Evolutionary conservation across 2,329 filamentous ascomycete genomes (phyloP).

Genomic region (Fusarium tricinctum): DNA sequence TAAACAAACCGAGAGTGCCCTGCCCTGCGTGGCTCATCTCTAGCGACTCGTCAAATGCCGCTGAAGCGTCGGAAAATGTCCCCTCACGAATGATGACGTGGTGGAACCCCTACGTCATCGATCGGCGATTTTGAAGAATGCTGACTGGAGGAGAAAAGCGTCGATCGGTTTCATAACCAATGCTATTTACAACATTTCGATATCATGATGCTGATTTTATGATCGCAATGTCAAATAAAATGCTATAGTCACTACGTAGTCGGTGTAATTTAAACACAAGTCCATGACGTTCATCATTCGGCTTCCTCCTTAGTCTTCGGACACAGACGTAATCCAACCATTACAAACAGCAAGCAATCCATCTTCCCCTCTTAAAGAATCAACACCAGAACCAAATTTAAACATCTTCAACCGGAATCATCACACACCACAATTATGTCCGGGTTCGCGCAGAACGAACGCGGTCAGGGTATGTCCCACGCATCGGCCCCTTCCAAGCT

Average conservation of each 20-base stretch:
- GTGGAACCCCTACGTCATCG: slow-evolving; percentile 19
- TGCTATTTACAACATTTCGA: not conserved
- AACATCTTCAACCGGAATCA: not conserved
- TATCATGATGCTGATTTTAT: slow-evolving; percentile 2
- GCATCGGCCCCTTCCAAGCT: slow-evolving; percentile 42
- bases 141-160: not conserved
- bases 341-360: not conserved
- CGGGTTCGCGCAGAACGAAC: slow-evolving; percentile 20
- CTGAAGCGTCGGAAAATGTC: not conserved
- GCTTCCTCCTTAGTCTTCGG: not conserved
- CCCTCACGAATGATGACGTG: not conserved
- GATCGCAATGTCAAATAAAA: not conserved
- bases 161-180: not conserved
- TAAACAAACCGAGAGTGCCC: too few relatives aligned
- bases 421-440: slow-evolving; percentile 4
- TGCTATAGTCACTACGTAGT: not conserved
- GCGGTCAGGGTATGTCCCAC: slow-evolving; percentile 40
- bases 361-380: not conserved
- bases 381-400: not conserved
- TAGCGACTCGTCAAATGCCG: not conserved
- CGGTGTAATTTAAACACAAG: not conserved
- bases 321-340: not conserved
- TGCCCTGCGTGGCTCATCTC: not conserved
- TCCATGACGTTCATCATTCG: not conserved
- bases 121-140: not conserved